Conservation (phyloP, 139 green algal species). For the Tetraselmis chui region DNA sequence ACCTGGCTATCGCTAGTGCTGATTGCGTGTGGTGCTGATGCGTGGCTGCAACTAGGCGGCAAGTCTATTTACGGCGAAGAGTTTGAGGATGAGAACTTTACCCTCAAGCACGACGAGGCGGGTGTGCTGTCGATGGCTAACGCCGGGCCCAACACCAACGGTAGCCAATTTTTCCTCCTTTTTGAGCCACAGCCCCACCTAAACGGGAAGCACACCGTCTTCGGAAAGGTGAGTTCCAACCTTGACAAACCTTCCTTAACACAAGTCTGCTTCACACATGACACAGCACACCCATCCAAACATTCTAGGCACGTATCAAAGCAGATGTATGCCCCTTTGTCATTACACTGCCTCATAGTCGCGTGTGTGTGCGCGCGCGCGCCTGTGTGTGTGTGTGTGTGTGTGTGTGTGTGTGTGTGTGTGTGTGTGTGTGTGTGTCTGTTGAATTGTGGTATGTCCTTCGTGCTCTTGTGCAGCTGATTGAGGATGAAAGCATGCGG, state of each 20-base stretch:
- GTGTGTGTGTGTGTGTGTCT: too few relatives aligned
- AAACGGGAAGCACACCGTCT: constrained; percentile 13
- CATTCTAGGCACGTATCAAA: too few relatives aligned
- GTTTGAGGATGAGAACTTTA: constrained; percentile 14
- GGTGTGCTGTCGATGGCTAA: constrained; percentile 14
- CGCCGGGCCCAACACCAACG: constrained; percentile 15
- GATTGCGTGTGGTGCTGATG: not conserved
- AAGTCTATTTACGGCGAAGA: constrained; percentile 11
- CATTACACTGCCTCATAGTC: too few relatives aligned
- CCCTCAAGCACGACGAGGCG: constrained; percentile 3
- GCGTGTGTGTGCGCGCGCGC: too few relatives aligned
- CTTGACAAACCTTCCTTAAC: too few relatives aligned
- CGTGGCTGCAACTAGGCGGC: not conserved
- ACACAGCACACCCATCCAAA: too few relatives aligned
- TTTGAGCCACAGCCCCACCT: not conserved
- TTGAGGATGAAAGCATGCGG: not conserved
- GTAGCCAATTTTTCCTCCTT: constrained; percentile 10
- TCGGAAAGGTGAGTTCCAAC: constrained; percentile 5
- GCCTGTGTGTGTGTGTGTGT: too few relatives aligned
- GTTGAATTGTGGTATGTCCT: too few relatives aligned
- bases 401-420: too few relatives aligned
- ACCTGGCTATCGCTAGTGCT: not conserved
- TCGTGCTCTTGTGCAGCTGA: too few relatives aligned
- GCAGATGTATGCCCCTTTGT: too few relatives aligned
- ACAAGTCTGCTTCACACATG: too few relatives aligned